Base-by-base conservation (phyloP, 257 asterid genomes). In the Nicotiana otophora region DNA sequence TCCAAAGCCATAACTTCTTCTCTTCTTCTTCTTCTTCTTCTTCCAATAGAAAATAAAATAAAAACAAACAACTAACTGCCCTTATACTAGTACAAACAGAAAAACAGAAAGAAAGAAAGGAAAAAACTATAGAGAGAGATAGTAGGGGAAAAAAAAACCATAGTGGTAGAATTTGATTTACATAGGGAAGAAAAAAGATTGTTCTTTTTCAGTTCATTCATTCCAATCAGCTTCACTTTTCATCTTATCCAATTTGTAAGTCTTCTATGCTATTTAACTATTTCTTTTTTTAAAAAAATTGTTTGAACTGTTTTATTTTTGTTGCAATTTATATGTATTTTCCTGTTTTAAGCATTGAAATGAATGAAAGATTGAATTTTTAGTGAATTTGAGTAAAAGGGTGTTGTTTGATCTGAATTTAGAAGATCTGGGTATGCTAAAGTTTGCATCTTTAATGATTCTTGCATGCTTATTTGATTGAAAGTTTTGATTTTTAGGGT, bases 181-280 rank as follows among this genome's bases (percentile, higher is more conserved):
- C 20, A 72, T 7, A 46, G 4, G 46, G 0, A 72, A 55, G 51
- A 14, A 34, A 11, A 39, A 23, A 46, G 89, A 85, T 84, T 76
- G 78, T 64, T 86, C 68, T 61, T 76, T 53, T 88, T 80, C 86
- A 61, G 78, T 42, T 69, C 75, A 70, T 80, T 75, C 16, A 86
- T 83, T 89, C 82, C 86, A 82, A 86, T 89, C 95, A 84, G 77
- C 62, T 78, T 82, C 84, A 66, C 81, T 84, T 81, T 84, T 48
- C 81, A 61, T 83, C 90, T 92, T 88, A 89, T 87, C 93, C 93
- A 88, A 88, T 84, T 83, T 86, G 97, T 92, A 92, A 95, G 99
- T 89, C 74, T 79, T 16, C 31, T 76, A 19, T 57, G 75, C 30
- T 42, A n/a, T 85, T 42, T 10, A 3, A 3, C 20, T 34, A 30